Base-by-base conservation (phyloP, 2,329 filamentous ascomycete genomes). In the Balansia obtecta region DNA sequence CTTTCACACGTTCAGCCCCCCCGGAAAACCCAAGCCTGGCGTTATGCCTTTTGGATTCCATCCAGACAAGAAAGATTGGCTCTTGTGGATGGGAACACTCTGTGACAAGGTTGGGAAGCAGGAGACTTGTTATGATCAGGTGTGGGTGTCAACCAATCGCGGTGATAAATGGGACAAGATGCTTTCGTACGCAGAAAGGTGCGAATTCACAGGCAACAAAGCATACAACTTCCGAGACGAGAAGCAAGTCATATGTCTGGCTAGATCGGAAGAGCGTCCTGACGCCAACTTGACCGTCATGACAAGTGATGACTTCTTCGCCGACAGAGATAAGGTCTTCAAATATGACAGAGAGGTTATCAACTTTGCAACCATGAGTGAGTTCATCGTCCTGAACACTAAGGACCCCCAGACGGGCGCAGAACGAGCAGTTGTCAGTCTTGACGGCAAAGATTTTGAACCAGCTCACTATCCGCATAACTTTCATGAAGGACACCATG, bases 331-430 rank as follows among this genome's bases (percentile, higher is more conserved):
- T 58, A 54, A 54, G 4, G 47, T 58, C 10, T 74, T 79, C 22
- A 77, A 90, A 53, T 63, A 61, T 32, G 60, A 64, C 1, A n/a
- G 51, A n/a, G 48, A 53, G 30, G 85, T 95, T 41, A 80, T 85
- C 58, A 84, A 85, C 57, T 97, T 95, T 66, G 91, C 89, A 2
- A 94, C 86, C 5, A 97, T 96, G 91, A 84, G 86, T 39, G 93
- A 98, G 64, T 98, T 95, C 65, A 93, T 98, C 60, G 80, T 98
- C 39, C 85, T 95, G 46, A 90, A 90, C 1, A 83, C 84, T 6
- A 76, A 84, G 52, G 80, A 89, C 52, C 72, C 81, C 33, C 80
- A 86, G 38, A 73, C 79, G 50, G 73, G 83, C 39, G 85, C 79
- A 2, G 71, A 96, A 53, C 82, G 82, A 54, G 84, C 91, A 34